These are phyloP conservation scores for Dendrobium nobile DNA, from an alignment of 106 monocot species.

Conservation along the genomic window DNA sequence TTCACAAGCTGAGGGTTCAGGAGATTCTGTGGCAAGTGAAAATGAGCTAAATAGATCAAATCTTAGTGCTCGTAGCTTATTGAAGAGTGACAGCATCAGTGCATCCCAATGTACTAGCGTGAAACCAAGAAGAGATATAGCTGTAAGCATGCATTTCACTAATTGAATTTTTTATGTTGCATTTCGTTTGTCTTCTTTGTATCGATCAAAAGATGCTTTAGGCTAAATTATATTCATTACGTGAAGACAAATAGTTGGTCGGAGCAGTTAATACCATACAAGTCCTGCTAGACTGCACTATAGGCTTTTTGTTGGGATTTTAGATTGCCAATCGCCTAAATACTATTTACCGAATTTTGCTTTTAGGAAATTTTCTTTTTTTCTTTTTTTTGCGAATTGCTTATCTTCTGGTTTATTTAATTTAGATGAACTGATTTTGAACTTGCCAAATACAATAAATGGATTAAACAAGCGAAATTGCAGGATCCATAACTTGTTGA, in stretches of 20 bases:
- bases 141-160: constrained; percentile 26
- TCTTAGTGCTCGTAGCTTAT: constrained; percentile 53
- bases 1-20: constrained; percentile 31
- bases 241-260: too few species aligned
- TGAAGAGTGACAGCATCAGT: constrained; percentile 88
- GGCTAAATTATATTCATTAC: background rate
- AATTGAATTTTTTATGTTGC: background rate
- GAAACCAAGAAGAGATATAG: constrained; percentile 32
- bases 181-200: background rate
- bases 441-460: background rate
- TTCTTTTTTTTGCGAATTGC: background rate
- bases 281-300: too few species aligned
- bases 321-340: background rate
- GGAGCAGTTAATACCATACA: too few species aligned
- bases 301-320: background rate
- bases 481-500: background rate
- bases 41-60: constrained; percentile 44
- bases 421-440: background rate
- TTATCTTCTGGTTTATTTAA: background rate
- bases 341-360: background rate
- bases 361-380: background rate
- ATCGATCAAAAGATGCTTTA: background rate
- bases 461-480: background rate
- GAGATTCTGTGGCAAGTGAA: constrained; percentile 15
- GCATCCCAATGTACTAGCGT: constrained; percentile 67